These are phyloP conservation scores for Fraxinus floribunda DNA, from an alignment of 305 asterid genomes.

Conservation along the genomic window DNA sequence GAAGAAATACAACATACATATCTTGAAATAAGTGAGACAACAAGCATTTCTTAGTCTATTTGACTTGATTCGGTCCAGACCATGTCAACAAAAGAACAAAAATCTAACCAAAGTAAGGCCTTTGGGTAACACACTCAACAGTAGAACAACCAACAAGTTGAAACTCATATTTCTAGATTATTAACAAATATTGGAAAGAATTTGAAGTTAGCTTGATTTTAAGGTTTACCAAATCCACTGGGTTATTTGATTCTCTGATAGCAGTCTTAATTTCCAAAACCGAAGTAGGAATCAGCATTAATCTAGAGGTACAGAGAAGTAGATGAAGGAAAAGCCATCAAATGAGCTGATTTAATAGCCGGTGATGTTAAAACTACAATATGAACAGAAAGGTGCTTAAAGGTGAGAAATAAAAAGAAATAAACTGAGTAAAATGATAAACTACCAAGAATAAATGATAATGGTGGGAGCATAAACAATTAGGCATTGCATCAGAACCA, in stretches of 20 bases:
- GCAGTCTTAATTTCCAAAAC: not conserved
- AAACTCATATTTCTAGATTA: not conserved
- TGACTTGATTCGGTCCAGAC: not conserved
- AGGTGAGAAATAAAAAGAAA: not conserved
- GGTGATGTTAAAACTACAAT: not conserved
- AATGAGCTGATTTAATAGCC: not conserved
- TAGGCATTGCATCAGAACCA: not conserved
- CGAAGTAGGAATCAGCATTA: not conserved
- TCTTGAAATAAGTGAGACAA: not conserved
- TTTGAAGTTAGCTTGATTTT: not conserved
- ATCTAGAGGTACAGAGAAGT: not conserved
- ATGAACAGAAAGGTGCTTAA: not conserved
- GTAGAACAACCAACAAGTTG: slow-evolving; percentile 1
- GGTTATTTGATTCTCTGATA: not conserved
- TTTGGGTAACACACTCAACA: slow-evolving; percentile 2
- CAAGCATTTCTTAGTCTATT: not conserved
- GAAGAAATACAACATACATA: not conserved
- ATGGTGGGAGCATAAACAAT: not conserved
- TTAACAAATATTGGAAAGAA: not conserved
- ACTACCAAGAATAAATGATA: not conserved
- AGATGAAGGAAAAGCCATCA: not conserved
- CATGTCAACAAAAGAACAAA: not conserved
- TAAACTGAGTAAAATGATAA: not conserved
- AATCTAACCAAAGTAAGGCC: slow-evolving; percentile 5
- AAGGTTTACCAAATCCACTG: not conserved